Percentiles rank a stretch among this genome's conserved stretches.
Conservation (phyloP, 2,329 filamentous ascomycete species). For the Periconia digitata region DNA sequence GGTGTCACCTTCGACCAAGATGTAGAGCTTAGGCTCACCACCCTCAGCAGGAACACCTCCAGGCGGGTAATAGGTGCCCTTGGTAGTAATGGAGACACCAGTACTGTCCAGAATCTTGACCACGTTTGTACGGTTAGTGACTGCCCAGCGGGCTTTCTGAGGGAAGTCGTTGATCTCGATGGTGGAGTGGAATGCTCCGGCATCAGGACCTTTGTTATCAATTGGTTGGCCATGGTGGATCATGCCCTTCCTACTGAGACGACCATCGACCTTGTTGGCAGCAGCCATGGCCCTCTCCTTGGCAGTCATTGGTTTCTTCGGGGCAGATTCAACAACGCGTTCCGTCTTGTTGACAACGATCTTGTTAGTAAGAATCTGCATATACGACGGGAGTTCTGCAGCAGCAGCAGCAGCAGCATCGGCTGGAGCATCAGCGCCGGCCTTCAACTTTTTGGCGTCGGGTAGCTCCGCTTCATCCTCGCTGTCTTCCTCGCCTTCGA, state of each 20-base stretch:
- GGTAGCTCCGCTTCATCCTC: slow-evolving; percentile 68
- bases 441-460: slow-evolving; percentile 59
- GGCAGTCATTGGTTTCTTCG: slow-evolving; percentile 59
- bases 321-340: slow-evolving; percentile 47
- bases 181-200: slow-evolving; percentile 93
- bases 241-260: slow-evolving; percentile 84
- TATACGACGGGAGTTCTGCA: slow-evolving; percentile 28
- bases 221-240: slow-evolving; percentile 91
- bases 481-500: slow-evolving; percentile 70
- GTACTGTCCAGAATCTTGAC: slow-evolving; percentile 96
- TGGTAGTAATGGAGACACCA: slow-evolving; percentile 94
- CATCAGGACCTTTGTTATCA: slow-evolving; percentile 97
- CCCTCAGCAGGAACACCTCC: slow-evolving; percentile 75
- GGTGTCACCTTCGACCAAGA: slow-evolving; percentile 95
- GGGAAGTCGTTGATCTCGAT: slow-evolving; percentile 99
- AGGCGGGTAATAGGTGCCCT: slow-evolving; percentile 83
- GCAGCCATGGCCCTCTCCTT: slow-evolving; percentile 88
- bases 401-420: slow-evolving; percentile 17
- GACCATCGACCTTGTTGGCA: slow-evolving; percentile 85
- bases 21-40: slow-evolving; percentile 91
- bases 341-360: slow-evolving; percentile 75
- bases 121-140: slow-evolving; percentile 97
- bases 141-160: slow-evolving; percentile 96
- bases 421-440: slow-evolving; percentile 31
- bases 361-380: slow-evolving; percentile 60